Percentiles rank a stretch among this genome's conserved stretches.
Conservation (phyloP, 2,329 filamentous ascomycete species). For the Acephala macrosclerotiorum region DNA sequence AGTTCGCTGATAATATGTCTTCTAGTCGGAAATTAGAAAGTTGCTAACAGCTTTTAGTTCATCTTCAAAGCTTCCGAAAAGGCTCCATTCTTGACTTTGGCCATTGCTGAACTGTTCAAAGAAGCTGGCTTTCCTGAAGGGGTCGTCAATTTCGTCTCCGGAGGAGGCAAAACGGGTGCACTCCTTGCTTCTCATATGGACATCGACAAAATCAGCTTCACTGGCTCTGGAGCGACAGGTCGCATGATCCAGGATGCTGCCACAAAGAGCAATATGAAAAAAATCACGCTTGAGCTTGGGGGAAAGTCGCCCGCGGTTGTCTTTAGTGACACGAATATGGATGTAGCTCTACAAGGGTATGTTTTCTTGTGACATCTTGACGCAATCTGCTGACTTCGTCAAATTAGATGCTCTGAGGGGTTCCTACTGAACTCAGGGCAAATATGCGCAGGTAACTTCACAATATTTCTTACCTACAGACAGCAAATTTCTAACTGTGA, state of each 20-base stretch:
- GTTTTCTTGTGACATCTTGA: too few relatives aligned
- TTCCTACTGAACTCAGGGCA: conserved; percentile 77
- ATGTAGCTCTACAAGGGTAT: conserved; percentile 51
- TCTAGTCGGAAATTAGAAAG: too few relatives aligned
- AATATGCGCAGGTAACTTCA: conserved; percentile 62
- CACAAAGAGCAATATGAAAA: conserved; percentile 49
- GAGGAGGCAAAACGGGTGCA: conserved; percentile 49
- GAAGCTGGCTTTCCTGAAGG: conserved; percentile 45
- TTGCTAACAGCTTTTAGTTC: conserved; percentile 43
- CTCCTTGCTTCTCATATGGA: conserved; percentile 47
- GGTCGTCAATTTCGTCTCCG: conserved; percentile 48
- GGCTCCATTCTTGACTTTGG: conserved; percentile 62
- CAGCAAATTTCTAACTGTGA: too few relatives aligned
- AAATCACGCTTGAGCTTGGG: conserved; percentile 50
- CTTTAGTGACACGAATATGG: conserved; percentile 52
- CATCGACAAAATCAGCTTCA: conserved; percentile 50
- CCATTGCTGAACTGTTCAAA: conserved; percentile 19
- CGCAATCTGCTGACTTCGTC: too few relatives aligned
- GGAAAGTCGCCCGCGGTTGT: conserved; percentile 52
- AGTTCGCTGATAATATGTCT: too few relatives aligned
- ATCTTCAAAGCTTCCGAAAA: conserved; percentile 69
- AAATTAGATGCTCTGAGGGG: conserved; percentile 39
- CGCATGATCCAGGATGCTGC: conserved; percentile 50
- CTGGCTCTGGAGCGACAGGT: conserved; percentile 46
- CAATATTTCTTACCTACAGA: too few relatives aligned